A percentile compares a stretch with the other conserved stretches of the same genome.
Evolutionary conservation across 129 eudicot species (phyloP).

Genomic region (Kitagawia praeruptora): DNA sequence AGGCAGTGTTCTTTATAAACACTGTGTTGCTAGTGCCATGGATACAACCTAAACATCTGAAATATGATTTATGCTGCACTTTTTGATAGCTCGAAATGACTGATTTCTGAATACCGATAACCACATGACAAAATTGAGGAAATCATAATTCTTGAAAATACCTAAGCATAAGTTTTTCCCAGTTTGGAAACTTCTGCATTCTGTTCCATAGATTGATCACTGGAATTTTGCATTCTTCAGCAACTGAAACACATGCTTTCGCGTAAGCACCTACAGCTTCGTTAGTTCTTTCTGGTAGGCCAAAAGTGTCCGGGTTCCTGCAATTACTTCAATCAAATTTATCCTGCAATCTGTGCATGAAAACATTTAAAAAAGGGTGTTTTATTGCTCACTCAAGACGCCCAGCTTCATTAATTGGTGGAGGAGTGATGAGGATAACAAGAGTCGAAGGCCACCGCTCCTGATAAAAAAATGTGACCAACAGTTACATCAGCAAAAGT

Average conservation of each 20-base stretch:
- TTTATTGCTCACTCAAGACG: constrained; percentile 39
- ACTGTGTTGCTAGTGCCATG: not conserved
- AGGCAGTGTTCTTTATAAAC: no score
- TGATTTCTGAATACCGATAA: not conserved
- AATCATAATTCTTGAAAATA: not conserved
- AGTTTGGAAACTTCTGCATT: constrained; percentile 59
- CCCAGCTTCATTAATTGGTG: constrained; percentile 70
- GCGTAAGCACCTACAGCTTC: constrained; percentile 69
- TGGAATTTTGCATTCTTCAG: constrained; percentile 34
- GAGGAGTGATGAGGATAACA: constrained; percentile 62
- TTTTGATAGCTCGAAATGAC: not conserved
- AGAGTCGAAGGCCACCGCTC: constrained; percentile 53
- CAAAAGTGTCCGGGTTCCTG: constrained; percentile 41
- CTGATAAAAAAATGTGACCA: constrained; percentile 24
- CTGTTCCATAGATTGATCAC: constrained; percentile 56
- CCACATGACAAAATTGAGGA: not conserved
- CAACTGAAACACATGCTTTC: constrained; percentile 54
- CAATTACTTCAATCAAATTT: not conserved
- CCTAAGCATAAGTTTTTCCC: constrained; percentile 53
- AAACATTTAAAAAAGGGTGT: not conserved
- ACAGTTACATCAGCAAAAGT: constrained; percentile 10
- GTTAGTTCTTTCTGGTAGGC: constrained; percentile 68
- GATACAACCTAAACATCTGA: not conserved
- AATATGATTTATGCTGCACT: not conserved
- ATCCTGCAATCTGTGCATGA: not conserved